Evolutionary conservation across 305 asterid genomes (phyloP), one percentile per base, ranked within the genome.

Genomic region (Rubia tinctorum): DNA sequence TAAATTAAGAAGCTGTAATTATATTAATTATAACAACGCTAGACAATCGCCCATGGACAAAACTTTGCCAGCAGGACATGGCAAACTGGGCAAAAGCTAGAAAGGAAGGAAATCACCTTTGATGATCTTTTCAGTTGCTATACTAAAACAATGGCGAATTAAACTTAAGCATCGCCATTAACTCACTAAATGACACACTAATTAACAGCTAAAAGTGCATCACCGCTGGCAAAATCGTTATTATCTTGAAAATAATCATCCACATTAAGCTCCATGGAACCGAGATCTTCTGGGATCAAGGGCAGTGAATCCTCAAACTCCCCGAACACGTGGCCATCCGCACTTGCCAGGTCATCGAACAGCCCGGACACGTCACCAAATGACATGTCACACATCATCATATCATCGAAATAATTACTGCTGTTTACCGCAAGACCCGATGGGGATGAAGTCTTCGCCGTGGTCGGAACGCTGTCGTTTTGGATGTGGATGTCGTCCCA

Each of bases 211-310:
- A 86, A 67, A 6, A 88, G 82, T 22, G 88, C 74, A 78, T 90
- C 96, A 0, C 30, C 80, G 9, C 77, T 30, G 43, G 73, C 58
- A 66, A 82, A 90, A 71, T 83, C 91, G 42, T 18, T 77, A 42
- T 13, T 58, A 63, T 88, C 96, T 75, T 77, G 84, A 60, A 88
- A 83, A 69, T 79, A 90, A 30, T 85, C 94, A 22, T 82, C 90
- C 0, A 87, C 77, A 5, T 81, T 62, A 20, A 78, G 85, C 34
- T 84, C 89, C 25, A 89, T 70, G 5, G 86, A 27, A 13, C 43
- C 82, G 0, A 87, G 71, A 67, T 91, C 89, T 42, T 79, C 81
- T 37, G 51, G 55, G 39, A 79, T 17, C 2, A 77, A 2, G 13
- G 27, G 64, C 64, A n/a, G 59, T 0, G 88, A 74, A 56, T 74